Evolutionary conservation across 2,329 filamentous ascomycete genomes (phyloP).

Genomic region (Ophiostoma sp.): DNA sequence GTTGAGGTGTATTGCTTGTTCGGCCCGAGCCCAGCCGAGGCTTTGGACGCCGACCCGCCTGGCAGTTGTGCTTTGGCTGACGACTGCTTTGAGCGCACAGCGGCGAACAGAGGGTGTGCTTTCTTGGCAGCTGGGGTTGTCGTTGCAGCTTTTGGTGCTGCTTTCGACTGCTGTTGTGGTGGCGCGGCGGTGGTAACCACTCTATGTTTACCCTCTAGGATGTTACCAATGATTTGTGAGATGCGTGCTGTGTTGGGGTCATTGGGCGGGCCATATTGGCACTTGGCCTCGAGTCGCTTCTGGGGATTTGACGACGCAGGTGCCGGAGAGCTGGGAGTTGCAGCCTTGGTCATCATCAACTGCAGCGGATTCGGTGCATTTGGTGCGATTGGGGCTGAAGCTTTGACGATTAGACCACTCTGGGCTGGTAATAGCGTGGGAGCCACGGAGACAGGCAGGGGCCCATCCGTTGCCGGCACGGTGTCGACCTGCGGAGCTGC

Average conservation of each 20-base stretch:
- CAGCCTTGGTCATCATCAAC: not conserved
- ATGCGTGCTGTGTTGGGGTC: constrained; percentile 19
- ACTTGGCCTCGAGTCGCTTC: constrained; percentile 14
- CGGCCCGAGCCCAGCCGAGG: constrained; percentile 21
- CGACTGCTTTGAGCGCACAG: constrained; percentile 41
- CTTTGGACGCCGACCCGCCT: constrained; percentile 25
- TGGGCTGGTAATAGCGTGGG: not conserved
- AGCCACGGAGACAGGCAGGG: not conserved
- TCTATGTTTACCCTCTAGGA: constrained; percentile 16
- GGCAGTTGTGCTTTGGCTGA: constrained; percentile 16
- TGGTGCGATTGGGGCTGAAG: not conserved
- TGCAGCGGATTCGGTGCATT: constrained; percentile 41
- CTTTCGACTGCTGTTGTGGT: not conserved
- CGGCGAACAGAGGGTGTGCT: constrained; percentile 62
- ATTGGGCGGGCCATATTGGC: not conserved
- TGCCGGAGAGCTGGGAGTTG: constrained; percentile 14
- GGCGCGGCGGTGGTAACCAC: not conserved
- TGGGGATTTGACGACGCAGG: not conserved
- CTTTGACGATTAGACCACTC: not conserved
- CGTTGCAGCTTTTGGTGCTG: not conserved
- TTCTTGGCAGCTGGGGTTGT: constrained; percentile 24
- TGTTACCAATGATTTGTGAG: constrained; percentile 18
- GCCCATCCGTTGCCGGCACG: not conserved
- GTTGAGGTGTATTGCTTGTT: constrained; percentile 47
- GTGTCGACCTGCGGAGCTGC: not conserved